phyloP scores from a whole-genome alignment of 192 early-diverging fungal species.

The Coemansia sp. region DNA sequence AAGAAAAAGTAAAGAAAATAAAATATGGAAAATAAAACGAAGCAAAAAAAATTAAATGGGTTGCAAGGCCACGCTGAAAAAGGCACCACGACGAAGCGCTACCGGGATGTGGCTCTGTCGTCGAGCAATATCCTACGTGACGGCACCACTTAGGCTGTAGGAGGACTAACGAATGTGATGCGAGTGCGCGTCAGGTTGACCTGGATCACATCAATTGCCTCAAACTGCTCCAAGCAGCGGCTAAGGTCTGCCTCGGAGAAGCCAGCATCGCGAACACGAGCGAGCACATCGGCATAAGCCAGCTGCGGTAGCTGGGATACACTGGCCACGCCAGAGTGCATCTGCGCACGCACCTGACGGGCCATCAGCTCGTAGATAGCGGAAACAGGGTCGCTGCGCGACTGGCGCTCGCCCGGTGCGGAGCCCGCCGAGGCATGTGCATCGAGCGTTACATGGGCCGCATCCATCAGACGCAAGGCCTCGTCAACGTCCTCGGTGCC shows the following conservation, averaged over 20 bases:
- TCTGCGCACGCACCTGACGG: conserved; percentile 64
- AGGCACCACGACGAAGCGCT: no score
- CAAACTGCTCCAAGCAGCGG: conserved; percentile 68
- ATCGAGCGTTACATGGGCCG: conserved; percentile 82
- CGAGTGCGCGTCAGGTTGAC: conserved; percentile 58
- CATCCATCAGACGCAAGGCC: conserved; percentile 82
- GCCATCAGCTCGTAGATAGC: conserved; percentile 75
- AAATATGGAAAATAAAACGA: background rate
- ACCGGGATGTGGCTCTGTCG: no score
- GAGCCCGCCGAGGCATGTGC: conserved; percentile 35
- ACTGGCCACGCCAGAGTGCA: conserved; percentile 34
- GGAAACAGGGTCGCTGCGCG: conserved; percentile 49
- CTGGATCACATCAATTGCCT: conserved; percentile 71
- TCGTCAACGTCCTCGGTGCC: conserved; percentile 78
- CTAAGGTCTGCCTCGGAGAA: conserved; percentile 74
- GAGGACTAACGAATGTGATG: conserved; percentile 52
- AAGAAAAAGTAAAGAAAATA: background rate
- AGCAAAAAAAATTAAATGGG: no score
- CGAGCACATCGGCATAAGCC: conserved; percentile 61
- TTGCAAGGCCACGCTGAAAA: no score
- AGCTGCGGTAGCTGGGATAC: conserved; percentile 45
- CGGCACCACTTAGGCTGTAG: no score
- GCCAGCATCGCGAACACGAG: conserved; percentile 70
- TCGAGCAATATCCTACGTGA: no score
- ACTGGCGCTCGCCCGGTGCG: conserved; percentile 33